Evolutionary conservation across 1,284 basidiomycete genomes (phyloP), one percentile per base, ranked within the genome.

Genomic region (Trametes polyzona): DNA sequence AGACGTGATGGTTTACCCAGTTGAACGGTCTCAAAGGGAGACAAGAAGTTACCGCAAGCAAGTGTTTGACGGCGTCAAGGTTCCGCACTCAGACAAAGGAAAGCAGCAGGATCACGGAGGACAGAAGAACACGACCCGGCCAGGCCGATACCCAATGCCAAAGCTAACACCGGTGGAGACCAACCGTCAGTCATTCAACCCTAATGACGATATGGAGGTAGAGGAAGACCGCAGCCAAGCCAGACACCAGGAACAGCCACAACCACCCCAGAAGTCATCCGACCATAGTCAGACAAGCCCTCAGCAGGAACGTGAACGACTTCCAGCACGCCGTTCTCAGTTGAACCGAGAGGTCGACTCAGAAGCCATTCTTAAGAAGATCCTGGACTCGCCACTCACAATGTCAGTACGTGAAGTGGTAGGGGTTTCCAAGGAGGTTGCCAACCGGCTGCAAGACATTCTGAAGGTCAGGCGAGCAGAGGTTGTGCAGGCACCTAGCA

Each of bases 11-110:
- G 48, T 39, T 14, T 50, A 40, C 30, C 48, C 36, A 32, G 48
- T 33, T 11, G 37, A 50, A n/a, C 36, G 37, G 16, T 11, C 35
- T 39, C 37, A 39, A 19, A 11, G 39, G 19, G 48, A 50, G 47
- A 49, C 47, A 10, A 21, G 47, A 39, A 37, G 24, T 16, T 49
- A 49, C 21, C 35, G 47, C 5, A 49, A 49, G 47, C 47, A 49
- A 24, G 24, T 30, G 12, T 49, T 27, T 49, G 47, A 49, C 17
- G 26, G 47, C 24, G 35, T 17, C 7, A 35, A 32, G 35, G 11
- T 24, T 8, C n/a, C 47, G 4, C 24, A n/a, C 14, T 24, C 23
- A 8, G 37, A 40, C 11, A 49, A 49, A 37, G 47, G 47, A 26
- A 49, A 40, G 47, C 47, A 49, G 33, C 23, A 19, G 19, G 47